Evolutionary conservation across 2,329 filamentous ascomycete genomes (phyloP), one percentile per base, ranked within the genome.

Genomic region (Paraphoma sp.): DNA sequence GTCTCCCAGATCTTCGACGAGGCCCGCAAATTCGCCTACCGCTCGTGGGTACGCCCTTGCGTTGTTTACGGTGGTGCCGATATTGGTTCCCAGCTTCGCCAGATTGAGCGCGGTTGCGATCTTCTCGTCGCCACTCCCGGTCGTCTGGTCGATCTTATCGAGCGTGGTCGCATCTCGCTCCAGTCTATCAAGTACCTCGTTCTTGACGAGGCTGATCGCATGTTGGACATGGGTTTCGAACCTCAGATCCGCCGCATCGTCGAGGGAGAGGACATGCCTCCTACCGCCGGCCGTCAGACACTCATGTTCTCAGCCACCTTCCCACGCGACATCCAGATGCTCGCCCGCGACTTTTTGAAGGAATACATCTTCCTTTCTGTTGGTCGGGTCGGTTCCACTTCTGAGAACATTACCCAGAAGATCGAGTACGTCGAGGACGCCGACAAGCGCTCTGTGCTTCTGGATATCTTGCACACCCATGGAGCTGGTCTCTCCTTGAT

Each of bases 161-260:
- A 98, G 86, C 92, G 95, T 85, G 95, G 95, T 75, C 92, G 94
- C 76, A 98, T 99, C 78, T 98, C 95, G 44, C 89, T 99, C 53
- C 87, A 89, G 80, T 97, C 97, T 86, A 99, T 99, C 86, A 98
- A 97, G 85, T 99, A 99, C 78, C 87, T 99, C 61, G 92, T 99
- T 71, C 91, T 99, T 53, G 95, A 99, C 72, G 95, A 99, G 87
- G 95, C 95, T 79, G 95, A 99, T 84, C 95, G 95, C 79, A 99
- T 99, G 95, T 86, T 99, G 86, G 95, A 99, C 86, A 99, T 99
- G 95, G 95, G 95, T 95, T 99, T 99, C 86, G 95, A 99, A 85
- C 95, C 95, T 73, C 95, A 99, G 83, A 99, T 99, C 76, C 93
- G 95, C 74, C 91, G 94, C 72, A 98, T 99, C 73, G 95, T 99